Evolutionary conservation across 75 land plant genomes (phyloP), one percentile per base, ranked within the genome.

Genomic region (Larix kaempferi): DNA sequence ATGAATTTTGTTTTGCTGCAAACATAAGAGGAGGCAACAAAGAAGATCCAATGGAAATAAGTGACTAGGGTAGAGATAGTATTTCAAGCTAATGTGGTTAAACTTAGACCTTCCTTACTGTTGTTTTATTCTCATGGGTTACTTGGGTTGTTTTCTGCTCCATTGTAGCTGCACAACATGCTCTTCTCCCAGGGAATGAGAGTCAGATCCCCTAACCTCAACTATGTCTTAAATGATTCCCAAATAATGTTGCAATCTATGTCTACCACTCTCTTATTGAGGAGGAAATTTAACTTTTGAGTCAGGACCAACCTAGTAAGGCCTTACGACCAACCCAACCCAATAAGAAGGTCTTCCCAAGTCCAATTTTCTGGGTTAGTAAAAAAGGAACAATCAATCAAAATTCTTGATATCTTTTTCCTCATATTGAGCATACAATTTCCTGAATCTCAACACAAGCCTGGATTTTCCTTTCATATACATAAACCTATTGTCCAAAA

Each of bases 401-500:
- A n/a, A 37, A 33, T 37, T 37, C 6, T 33, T 5, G 14, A 29
- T 64, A 29, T 37, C 69, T 19, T 29, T 29, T 19, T 17, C 69
- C 39, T 65, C 66, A 5, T 29, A 65, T 65, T 33, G 39, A 33
- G 35, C 39, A 65, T 29, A 33, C 37, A 29, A 16, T 19, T 16
- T 64, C 37, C 29, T 14, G 4, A 13, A 21, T 63, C 29, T 64
- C 67, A 27, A 14, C 33, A 35, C 3, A 59, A 6, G n/a, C 15
- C 21, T 29, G 6, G 69, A 21, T 44, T 7, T 44, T 7, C 76
- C 60, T 56, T 19, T 74, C 29, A 55, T 6, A 76, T 84, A 86
- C 91, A 85, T 49, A 90, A 67, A 19, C 81, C 80, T 55, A 91
- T 83, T 57, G 93, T 86, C 60, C 91, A 91, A 17, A 91, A 91